A percentile compares a stretch with the other conserved stretches of the same genome.
Conservation (phyloP, 2,329 filamentous ascomycete genomes). For the Aspergillus awamori region DNA sequence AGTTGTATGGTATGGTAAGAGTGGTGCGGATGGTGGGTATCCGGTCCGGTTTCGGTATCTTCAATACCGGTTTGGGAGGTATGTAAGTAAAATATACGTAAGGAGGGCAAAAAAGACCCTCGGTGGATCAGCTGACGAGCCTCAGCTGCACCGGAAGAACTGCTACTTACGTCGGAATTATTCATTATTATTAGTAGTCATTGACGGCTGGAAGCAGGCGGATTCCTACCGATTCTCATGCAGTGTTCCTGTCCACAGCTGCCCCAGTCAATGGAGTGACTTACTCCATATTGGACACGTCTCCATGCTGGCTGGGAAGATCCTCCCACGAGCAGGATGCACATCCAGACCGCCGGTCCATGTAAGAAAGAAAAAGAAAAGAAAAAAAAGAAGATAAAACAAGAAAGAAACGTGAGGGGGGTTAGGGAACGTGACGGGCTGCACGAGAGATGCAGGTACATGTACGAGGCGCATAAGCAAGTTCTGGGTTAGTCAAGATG, state of each 20-base stretch:
- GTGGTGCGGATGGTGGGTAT: neutral
- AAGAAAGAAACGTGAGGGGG: neutral
- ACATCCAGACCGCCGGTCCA: neutral
- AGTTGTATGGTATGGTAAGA: neutral
- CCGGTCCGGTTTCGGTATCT: neutral
- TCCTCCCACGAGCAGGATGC: neutral
- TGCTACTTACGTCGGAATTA: neutral
- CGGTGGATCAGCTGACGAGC: conserved; percentile 3
- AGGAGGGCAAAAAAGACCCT: neutral
- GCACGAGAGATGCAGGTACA: conserved; percentile 4
- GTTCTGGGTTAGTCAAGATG: neutral
- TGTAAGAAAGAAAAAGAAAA: too few relatives aligned
- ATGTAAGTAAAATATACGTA: neutral
- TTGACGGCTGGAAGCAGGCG: neutral
- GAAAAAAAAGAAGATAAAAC: too few relatives aligned
- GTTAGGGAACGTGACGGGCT: neutral
- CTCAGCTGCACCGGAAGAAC: neutral
- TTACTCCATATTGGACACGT: neutral
- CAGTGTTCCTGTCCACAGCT: neutral
- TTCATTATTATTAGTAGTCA: neutral
- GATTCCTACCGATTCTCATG: neutral
- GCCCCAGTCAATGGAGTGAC: neutral
- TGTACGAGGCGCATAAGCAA: neutral
- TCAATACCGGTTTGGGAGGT: neutral
- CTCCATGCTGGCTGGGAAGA: neutral